Evolutionary conservation across 108 stramenopile species (phyloP), one percentile per base, ranked within the genome.

Genomic region (Pseudonitzschia pungens): DNA sequence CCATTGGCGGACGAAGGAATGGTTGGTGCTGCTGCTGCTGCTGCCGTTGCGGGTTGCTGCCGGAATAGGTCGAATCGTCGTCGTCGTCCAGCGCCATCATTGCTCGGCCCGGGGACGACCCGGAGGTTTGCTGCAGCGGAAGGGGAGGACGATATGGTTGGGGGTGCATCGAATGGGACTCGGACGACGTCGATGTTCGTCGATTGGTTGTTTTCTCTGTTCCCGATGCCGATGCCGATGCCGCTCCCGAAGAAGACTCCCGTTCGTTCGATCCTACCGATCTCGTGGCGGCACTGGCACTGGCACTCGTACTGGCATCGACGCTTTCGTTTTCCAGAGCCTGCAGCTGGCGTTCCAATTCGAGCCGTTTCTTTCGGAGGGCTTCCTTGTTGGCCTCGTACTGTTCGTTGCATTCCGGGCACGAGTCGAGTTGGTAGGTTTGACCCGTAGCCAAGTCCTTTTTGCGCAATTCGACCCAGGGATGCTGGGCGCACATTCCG

Each of bases 281-380:
- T n/a, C n/a, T n/a, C 36, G 6, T 6, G 36, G 4, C 6, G 4
- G 36, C 36, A 36, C 6, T 36, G 4, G 36, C 36, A 36, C 6
- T 36, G 4, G 6, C 36, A 6, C 36, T 36, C 36, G 36, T 6
- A 36, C 6, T 36, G 4, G 36, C 36, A 36, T 36, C 6, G 4
- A 36, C 36, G 36, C 36, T 36, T 36, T 55, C 65, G 16, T 57
- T 51, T 11, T 77, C 73, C 55, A 82, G 67, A 14, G 71, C 52
- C 41, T 71, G 62, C 27, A 82, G 40, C 42, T 74, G 69, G n/a
- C 70, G 73, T 59, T 82, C 74, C 50, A 82, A 24, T 68, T 82
- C 73, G 27, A 44, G 66, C 44, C 71, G 48, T n/a, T 58, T 68
- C 20, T 54, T 10, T 42, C 52, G 45, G 22, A 77, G 33, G 24